Conservation (phyloP, 169 alveolate genomes). For the Eimeria praecox region DNA sequence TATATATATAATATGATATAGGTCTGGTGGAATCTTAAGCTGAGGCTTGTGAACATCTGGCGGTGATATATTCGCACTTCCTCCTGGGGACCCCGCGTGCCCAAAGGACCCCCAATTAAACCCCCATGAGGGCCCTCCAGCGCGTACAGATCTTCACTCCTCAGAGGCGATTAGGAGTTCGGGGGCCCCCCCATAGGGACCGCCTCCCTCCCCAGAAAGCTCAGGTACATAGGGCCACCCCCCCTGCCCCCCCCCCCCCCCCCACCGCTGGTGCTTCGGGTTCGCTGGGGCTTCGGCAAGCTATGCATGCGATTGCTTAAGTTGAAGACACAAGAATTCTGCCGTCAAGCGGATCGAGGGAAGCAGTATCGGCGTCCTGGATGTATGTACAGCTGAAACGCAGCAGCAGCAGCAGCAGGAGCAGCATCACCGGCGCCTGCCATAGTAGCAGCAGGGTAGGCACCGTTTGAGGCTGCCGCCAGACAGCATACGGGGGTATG, state of each 20-base stretch:
- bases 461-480: too few relatives aligned
- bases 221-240: background rate
- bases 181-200: background rate
- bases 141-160: background rate
- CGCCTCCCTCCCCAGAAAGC: background rate
- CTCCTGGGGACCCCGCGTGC: background rate
- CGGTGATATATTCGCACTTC: background rate
- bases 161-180: background rate
- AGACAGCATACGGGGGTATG: background rate
- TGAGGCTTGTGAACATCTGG: background rate
- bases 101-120: background rate
- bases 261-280: background rate
- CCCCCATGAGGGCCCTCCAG: background rate
- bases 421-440: too few relatives aligned
- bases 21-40: too few relatives aligned
- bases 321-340: background rate
- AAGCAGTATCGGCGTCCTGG: background rate
- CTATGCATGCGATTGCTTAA: background rate
- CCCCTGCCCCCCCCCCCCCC: background rate
- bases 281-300: background rate
- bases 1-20: too few relatives aligned
- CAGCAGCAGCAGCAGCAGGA: conserved; percentile 9
- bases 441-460: background rate
- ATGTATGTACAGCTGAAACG: background rate
- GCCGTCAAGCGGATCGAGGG: background rate